These are phyloP conservation scores for Blumeria graminis DNA, from an alignment of 2,329 filamentous ascomycete genomes.

Conservation along the genomic window DNA sequence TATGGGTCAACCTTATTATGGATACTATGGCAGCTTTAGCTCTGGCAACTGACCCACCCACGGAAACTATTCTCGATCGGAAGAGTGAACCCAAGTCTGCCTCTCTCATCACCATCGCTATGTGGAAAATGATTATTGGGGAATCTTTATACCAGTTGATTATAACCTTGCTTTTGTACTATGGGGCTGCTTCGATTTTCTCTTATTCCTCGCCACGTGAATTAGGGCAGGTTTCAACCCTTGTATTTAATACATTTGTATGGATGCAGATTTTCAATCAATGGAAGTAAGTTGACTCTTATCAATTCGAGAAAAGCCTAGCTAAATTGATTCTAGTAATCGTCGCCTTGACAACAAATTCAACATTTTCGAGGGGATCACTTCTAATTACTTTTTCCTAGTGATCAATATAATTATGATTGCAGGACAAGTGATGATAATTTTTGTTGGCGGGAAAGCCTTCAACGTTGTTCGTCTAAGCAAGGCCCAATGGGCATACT, in stretches of 20 bases:
- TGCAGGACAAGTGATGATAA: conserved; percentile 69
- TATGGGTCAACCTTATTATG: conserved; percentile 75
- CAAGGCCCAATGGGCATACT: conserved; percentile 66
- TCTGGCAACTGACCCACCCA: conserved; percentile 50
- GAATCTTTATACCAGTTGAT: conserved; percentile 73
- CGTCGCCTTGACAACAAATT: conserved; percentile 82
- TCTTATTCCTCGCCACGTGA: conserved; percentile 25
- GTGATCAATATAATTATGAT: conserved; percentile 70
- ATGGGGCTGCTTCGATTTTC: conserved; percentile 39
- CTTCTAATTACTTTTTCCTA: conserved; percentile 72
- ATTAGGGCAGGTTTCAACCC: conserved; percentile 36
- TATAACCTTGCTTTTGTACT: conserved; percentile 62
- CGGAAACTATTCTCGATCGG: conserved; percentile 40
- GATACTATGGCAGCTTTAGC: conserved; percentile 63
- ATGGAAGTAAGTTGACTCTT: conserved; percentile 45
- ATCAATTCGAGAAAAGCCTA: conserved; percentile 3
- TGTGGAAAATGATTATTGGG: conserved; percentile 99
- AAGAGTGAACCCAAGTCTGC: conserved; percentile 54
- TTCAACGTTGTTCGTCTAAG: conserved; percentile 42
- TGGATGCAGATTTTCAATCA: conserved; percentile 99
- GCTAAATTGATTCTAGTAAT: conserved; percentile 28
- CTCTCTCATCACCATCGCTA: conserved; percentile 60
- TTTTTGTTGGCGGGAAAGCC: conserved; percentile 61
- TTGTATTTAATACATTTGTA: conserved; percentile 95
- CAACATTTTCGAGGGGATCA: conserved; percentile 83